A percentile compares a stretch with the other conserved stretches of the same genome.
Evolutionary conservation across 129 eudicot species (phyloP).

Genomic region (Escallonia herrerae): DNA sequence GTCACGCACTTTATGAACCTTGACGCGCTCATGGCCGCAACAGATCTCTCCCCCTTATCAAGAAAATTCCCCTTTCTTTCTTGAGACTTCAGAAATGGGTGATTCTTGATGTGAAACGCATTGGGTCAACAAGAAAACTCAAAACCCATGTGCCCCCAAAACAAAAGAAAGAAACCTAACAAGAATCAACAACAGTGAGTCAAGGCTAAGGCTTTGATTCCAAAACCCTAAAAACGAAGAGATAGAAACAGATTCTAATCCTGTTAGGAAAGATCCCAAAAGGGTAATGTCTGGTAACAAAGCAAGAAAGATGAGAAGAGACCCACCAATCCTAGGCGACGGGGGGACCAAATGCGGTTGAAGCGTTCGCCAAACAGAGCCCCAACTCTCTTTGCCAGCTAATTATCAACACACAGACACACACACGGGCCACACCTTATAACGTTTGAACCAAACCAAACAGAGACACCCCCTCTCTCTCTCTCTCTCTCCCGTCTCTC

Average conservation of each 20-base stretch:
- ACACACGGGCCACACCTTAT: not conserved
- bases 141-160: no score
- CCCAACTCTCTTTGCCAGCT: not conserved
- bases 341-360: not conserved
- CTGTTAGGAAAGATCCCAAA: no score
- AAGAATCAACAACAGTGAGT: no score
- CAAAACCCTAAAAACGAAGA: no score
- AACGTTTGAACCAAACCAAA: no score
- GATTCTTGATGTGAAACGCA: not conserved
- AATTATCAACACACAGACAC: not conserved
- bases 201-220: no score
- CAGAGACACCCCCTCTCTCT: no score
- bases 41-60: not conserved
- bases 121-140: not conserved
- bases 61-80: not conserved
- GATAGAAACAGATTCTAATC: no score
- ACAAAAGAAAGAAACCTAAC: not conserved
- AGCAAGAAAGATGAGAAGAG: no score
- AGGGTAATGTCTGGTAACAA: no score
- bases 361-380: not conserved
- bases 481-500: not conserved
- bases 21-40: constrained; percentile 35
- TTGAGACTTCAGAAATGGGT: not conserved
- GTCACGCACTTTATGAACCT: constrained; percentile 54
- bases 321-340: no score